Evolutionary conservation across 148 eudicot genomes (phyloP).

Genomic region (Amaranthus cruentus): DNA sequence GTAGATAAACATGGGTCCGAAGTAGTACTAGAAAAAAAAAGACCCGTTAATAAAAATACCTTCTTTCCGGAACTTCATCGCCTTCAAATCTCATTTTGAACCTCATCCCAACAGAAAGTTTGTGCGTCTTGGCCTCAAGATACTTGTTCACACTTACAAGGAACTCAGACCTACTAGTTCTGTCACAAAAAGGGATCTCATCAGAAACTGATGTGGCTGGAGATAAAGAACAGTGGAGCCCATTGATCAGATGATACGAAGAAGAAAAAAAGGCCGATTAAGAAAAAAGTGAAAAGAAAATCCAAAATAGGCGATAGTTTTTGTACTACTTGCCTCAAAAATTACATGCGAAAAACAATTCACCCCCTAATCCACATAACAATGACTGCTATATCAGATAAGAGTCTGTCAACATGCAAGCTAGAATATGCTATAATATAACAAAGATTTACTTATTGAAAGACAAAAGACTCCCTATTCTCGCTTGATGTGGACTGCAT

Average conservation of each 20-base stretch:
- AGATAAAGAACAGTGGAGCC: neutral
- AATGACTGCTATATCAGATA: too few species aligned
- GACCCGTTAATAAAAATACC: constrained; percentile 34
- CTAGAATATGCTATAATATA: too few species aligned
- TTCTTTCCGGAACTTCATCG: constrained; percentile 92
- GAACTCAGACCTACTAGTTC: constrained; percentile 89
- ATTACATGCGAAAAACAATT: too few species aligned
- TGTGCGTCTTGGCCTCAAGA: constrained; percentile 73
- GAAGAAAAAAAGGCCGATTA: neutral
- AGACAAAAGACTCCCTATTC: too few species aligned
- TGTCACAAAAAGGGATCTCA: constrained; percentile 26
- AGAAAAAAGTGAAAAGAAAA: neutral
- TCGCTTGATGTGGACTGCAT: too few species aligned
- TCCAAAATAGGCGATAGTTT: neutral
- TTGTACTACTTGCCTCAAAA: too few species aligned
- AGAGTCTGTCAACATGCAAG: too few species aligned
- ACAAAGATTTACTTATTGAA: too few species aligned
- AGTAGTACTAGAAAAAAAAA: neutral
- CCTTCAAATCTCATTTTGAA: constrained; percentile 97
- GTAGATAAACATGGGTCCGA: neutral
- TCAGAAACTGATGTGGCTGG: neutral
- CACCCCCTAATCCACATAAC: too few species aligned
- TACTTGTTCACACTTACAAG: constrained; percentile 85
- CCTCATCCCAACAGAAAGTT: constrained; percentile 87
- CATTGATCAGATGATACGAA: neutral